Evolutionary conservation across 768 basidiomycete genomes (phyloP), one percentile per base, ranked within the genome.

Genomic region (Collybia nuda): DNA sequence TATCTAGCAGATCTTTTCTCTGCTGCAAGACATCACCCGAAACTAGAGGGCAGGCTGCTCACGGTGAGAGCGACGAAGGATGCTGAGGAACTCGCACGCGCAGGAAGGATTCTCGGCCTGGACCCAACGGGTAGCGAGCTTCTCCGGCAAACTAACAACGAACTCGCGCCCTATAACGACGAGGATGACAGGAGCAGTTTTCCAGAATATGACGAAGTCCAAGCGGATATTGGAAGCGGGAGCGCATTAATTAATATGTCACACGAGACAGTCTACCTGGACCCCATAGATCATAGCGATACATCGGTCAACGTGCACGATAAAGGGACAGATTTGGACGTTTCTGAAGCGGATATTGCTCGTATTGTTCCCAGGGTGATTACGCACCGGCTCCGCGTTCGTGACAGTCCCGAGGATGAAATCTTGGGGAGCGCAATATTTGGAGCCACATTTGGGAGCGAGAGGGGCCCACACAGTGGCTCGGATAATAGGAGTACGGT

Each of bases 1-100:
- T 92, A 91, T 58, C 71, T 88, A 6, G 75, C 82, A 8, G 88
- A 91, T 61, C 70, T 91, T 9, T 86, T 92, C 53, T 76, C 84
- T 22, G 89, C 90, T 2, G 77, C 84, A 19, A 80, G 90, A 6
- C 86, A 91, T 58, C 82, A 85, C 59, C 78, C 81, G 0, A 74
- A 78, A 42, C 67, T 93, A 15, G 90, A 92, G 52, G 85, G 78
- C 14, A 82, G 78, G 54, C 68, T 90, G 48, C 73, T 93, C 19
- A 88, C 83, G 1, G 76, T 74, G 17, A 77, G 75, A 29, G 77
- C 85, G 0, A 75, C 78, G 53, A 71, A 73, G 49, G 88, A 91
- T 56, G 85, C 82, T 7, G 77, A 83, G 56, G 82, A 75, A n/a
- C 77, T 93, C 24, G 73, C 79, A 8, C 77, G 82, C 12, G 90